Percentiles rank a stretch among this genome's conserved stretches.
Evolutionary conservation across 192 early-diverging fungal species (phyloP).

Genomic region (Coemansia sp.): DNA sequence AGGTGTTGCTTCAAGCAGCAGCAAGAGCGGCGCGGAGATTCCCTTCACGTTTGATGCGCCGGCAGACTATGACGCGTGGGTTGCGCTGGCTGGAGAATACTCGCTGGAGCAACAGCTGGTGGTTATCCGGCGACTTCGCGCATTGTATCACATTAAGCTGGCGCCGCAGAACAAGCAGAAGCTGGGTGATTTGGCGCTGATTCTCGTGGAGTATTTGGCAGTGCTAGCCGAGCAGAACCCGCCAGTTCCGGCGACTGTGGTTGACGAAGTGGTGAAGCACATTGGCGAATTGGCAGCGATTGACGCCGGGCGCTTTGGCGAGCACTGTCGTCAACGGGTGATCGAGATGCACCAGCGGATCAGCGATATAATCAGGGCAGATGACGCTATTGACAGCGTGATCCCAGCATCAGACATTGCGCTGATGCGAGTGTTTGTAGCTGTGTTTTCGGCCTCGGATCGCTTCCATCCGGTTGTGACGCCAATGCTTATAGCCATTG

Average conservation of each 20-base stretch:
- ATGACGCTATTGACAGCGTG: not conserved
- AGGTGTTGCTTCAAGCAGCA: slow-evolving; percentile 22
- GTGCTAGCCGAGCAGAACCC: slow-evolving; percentile 63
- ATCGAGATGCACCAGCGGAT: slow-evolving; percentile 59
- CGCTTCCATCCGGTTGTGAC: slow-evolving; percentile 84
- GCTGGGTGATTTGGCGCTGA: slow-evolving; percentile 63
- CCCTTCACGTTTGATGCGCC: slow-evolving; percentile 89
- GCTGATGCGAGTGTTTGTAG: slow-evolving; percentile 66
- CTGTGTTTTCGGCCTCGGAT: slow-evolving; percentile 93
- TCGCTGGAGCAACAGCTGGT: slow-evolving; percentile 67
- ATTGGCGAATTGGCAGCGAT: slow-evolving; percentile 66
- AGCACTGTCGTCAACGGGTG: slow-evolving; percentile 58
- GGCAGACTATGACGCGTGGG: slow-evolving; percentile 67
- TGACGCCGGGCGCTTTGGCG: slow-evolving; percentile 60
- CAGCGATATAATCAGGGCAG: slow-evolving; percentile 14
- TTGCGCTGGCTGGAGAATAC: slow-evolving; percentile 64
- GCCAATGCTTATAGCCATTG: slow-evolving; percentile 79
- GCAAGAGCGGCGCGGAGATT: slow-evolving; percentile 48
- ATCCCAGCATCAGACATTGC: slow-evolving; percentile 62
- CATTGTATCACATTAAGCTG: slow-evolving; percentile 82
- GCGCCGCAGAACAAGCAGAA: slow-evolving; percentile 78
- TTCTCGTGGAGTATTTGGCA: slow-evolving; percentile 72
- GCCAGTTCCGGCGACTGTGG: slow-evolving; percentile 50
- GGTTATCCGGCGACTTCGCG: slow-evolving; percentile 80
- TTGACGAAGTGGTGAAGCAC: slow-evolving; percentile 63